Evolutionary conservation across 2,329 filamentous ascomycete genomes (phyloP).

Genomic region (Aspergillus flavus): DNA sequence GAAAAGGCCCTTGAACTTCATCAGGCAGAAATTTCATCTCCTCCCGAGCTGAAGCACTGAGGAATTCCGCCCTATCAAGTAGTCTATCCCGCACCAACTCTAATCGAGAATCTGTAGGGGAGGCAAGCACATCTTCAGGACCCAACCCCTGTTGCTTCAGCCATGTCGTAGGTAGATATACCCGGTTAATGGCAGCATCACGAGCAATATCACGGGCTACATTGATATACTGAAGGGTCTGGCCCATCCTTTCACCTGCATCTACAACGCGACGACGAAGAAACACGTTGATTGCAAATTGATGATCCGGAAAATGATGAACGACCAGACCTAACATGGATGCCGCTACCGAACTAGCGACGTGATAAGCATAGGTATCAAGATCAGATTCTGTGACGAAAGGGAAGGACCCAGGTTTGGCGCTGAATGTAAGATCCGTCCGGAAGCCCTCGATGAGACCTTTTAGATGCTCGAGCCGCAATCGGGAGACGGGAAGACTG

Average conservation of each 20-base stretch:
- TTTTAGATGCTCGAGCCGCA: constrained; percentile 63
- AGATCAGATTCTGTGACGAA: constrained; percentile 63
- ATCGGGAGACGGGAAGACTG: constrained; percentile 58
- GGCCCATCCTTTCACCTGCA: constrained; percentile 59
- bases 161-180: constrained; percentile 70
- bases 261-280: background rate
- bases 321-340: constrained; percentile 60
- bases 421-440: constrained; percentile 64
- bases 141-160: constrained; percentile 58
- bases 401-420: constrained; percentile 47
- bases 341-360: constrained; percentile 73
- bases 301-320: background rate
- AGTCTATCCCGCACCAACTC: constrained; percentile 55
- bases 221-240: constrained; percentile 76
- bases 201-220: constrained; percentile 73
- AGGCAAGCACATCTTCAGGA: constrained; percentile 13
- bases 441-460: constrained; percentile 69
- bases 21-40: constrained; percentile 64
- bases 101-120: constrained; percentile 3
- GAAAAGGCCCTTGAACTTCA: constrained; percentile 64
- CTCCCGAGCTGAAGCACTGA: constrained; percentile 58
- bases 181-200: constrained; percentile 66
- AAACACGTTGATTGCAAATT: background rate
- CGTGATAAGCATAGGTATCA: constrained; percentile 64
- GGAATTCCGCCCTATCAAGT: constrained; percentile 62